phyloP scores from a whole-genome alignment of 73 alveolate species.

The Tetrahymena thermophila region DNA sequence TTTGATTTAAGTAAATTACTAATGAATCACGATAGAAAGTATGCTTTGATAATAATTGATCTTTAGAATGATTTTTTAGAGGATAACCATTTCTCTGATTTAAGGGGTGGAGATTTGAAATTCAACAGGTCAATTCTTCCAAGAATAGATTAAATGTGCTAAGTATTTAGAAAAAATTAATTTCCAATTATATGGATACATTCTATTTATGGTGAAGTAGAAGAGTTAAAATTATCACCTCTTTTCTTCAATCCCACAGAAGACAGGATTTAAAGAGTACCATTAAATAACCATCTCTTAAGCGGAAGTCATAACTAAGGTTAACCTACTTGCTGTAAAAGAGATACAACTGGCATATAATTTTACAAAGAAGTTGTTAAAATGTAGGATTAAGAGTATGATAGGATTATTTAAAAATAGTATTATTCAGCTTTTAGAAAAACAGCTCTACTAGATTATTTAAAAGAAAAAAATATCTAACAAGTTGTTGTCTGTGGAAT shows the following conservation, averaged over 20 bases:
- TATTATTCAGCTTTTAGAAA: not conserved
- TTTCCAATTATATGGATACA: not conserved
- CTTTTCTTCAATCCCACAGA: not conserved
- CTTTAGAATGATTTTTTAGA: not conserved
- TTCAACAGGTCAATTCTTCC: not conserved
- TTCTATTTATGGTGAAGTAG: not conserved
- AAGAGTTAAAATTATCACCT: not conserved
- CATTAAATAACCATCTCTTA: not conserved
- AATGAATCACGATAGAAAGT: not conserved
- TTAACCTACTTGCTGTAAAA: not conserved
- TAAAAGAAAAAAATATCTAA: not conserved
- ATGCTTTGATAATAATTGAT: not conserved
- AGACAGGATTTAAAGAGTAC: not conserved
- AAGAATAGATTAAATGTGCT: not conserved
- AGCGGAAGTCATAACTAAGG: not conserved
- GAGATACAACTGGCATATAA: not conserved
- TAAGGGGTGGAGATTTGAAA: not conserved
- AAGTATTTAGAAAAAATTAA: not conserved
- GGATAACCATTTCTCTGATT: not conserved
- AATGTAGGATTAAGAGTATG: not conserved
- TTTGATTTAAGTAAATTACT: not conserved
- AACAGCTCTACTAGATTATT: not conserved
- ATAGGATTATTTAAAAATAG: not conserved
- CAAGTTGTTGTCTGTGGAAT: not conserved
- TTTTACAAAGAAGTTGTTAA: not conserved